Conservation (phyloP, 306 rosid genomes). For the Malus sylvestris region DNA sequence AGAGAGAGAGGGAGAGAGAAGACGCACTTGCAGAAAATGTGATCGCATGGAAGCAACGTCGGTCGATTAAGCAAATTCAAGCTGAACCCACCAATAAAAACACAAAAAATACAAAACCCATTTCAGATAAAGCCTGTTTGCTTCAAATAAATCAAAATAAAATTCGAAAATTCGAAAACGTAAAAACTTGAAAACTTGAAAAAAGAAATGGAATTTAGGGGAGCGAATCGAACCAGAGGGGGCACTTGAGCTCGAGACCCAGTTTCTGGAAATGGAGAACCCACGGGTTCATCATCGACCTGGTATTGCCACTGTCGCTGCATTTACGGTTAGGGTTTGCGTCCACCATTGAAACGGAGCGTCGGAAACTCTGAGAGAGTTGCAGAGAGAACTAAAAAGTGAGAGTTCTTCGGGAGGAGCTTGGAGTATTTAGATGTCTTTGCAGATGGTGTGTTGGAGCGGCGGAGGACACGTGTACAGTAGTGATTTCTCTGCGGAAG, state of each 20-base stretch:
- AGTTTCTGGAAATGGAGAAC: constrained; percentile 69
- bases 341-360: constrained; percentile 30
- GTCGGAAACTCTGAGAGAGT: background rate
- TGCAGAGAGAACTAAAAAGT: background rate
- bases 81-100: constrained; percentile 38
- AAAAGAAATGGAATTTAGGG: background rate
- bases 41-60: constrained; percentile 75
- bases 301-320: background rate
- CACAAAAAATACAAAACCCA: background rate
- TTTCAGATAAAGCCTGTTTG: too few relatives aligned
- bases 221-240: constrained; percentile 52
- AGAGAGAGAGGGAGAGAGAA: background rate
- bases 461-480: constrained; percentile 21
- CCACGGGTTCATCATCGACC: constrained; percentile 44
- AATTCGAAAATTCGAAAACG: background rate
- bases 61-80: constrained; percentile 50
- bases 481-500: constrained; percentile 10
- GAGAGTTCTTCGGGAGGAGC: background rate
- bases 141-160: background rate
- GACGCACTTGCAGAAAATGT: constrained; percentile 78
- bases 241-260: constrained; percentile 88
- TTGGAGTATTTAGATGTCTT: background rate
- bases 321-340: constrained; percentile 1
- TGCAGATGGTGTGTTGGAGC: background rate
- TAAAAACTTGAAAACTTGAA: too few relatives aligned